Conservation (phyloP, 768 basidiomycete species). For the Podaxis sp. region DNA sequence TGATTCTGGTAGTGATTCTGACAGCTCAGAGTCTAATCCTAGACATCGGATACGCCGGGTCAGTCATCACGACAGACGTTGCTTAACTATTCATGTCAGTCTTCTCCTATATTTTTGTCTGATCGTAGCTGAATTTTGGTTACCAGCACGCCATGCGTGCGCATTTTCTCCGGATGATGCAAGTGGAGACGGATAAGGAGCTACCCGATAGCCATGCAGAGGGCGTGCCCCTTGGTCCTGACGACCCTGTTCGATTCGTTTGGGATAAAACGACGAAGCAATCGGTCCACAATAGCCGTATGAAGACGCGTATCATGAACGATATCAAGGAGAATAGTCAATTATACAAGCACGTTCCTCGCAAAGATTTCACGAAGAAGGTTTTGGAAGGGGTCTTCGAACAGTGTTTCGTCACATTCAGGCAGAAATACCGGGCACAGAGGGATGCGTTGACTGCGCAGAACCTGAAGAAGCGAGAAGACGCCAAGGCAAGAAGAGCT, state of each 20-base stretch:
- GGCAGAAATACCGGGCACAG: conserved; percentile 67
- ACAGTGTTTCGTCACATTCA: conserved; percentile 65
- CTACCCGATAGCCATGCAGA: conserved; percentile 66
- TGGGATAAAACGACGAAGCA: conserved; percentile 80
- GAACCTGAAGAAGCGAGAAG: conserved; percentile 52
- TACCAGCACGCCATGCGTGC: conserved; percentile 67
- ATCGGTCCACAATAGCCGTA: conserved; percentile 69
- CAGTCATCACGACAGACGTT: conserved; percentile 64
- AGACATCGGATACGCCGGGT: conserved; percentile 29
- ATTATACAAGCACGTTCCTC: conserved; percentile 61
- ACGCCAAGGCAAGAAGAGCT: conserved; percentile 59
- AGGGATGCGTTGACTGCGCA: conserved; percentile 45
- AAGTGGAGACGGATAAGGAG: conserved; percentile 50
- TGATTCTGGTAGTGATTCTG: conserved; percentile 6
- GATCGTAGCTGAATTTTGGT: conserved; percentile 4
- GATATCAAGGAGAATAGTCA: conserved; percentile 59
- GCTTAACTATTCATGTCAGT: conserved; percentile 67
- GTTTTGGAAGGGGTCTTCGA: conserved; percentile 64
- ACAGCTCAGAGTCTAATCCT: conserved; percentile 9
- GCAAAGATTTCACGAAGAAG: conserved; percentile 66
- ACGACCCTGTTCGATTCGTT: conserved; percentile 70
- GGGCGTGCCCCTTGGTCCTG: conserved; percentile 40
- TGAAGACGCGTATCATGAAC: conserved; percentile 63
- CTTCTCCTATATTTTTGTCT: not conserved
- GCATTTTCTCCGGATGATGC: conserved; percentile 64